Percentiles rank a stretch among this genome's conserved stretches.
Evolutionary conservation across 2,329 filamentous ascomycete genomes (phyloP).

Genomic region (Sclerotinia borealis): DNA sequence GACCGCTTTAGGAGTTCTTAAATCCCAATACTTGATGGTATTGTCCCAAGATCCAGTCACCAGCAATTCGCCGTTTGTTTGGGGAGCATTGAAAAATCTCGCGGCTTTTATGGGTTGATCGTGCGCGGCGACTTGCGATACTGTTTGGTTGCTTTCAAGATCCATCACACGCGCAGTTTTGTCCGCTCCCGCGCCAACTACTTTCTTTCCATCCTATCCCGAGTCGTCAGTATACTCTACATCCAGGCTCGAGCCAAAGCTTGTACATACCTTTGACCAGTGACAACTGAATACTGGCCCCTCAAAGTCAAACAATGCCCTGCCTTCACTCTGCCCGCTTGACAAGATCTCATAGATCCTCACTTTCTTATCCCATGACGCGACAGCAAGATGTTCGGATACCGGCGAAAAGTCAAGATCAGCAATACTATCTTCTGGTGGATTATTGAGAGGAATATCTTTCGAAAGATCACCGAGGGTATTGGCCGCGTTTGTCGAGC

Average conservation of each 20-base stretch:
- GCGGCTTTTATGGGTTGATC: slow-evolving; percentile 75
- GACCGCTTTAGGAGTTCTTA: slow-evolving; percentile 59
- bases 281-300: slow-evolving; percentile 77
- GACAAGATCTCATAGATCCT: slow-evolving; percentile 87
- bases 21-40: slow-evolving; percentile 84
- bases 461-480: slow-evolving; percentile 87
- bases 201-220: slow-evolving; percentile 76
- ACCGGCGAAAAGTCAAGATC: slow-evolving; percentile 76
- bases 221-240: slow-evolving; percentile 9
- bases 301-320: slow-evolving; percentile 80
- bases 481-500: slow-evolving; percentile 46
- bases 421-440: slow-evolving; percentile 84
- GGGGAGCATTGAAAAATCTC: slow-evolving; percentile 65
- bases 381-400: slow-evolving; percentile 76
- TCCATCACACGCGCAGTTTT: slow-evolving; percentile 88
- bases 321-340: slow-evolving; percentile 74
- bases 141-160: slow-evolving; percentile 58
- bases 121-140: slow-evolving; percentile 71
- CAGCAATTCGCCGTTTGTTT: slow-evolving; percentile 65
- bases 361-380: slow-evolving; percentile 97
- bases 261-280: slow-evolving; percentile 73
- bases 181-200: slow-evolving; percentile 83
- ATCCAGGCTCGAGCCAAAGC: neutral
- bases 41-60: slow-evolving; percentile 93
- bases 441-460: slow-evolving; percentile 72